Conservation (phyloP, 192 early-diverging fungal species). For the Coemansia sp. region DNA sequence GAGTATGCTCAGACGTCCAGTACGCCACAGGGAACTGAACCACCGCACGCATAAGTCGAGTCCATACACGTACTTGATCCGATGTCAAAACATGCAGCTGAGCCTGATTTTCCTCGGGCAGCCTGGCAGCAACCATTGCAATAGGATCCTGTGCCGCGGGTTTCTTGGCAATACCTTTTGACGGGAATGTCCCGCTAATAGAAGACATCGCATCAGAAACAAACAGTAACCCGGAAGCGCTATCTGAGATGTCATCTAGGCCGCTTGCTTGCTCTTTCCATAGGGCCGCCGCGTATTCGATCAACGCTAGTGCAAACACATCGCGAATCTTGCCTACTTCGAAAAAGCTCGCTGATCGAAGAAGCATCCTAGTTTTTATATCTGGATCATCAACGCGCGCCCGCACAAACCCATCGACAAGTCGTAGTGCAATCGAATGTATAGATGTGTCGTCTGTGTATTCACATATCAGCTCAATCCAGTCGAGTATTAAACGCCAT, state of each 20-base stretch:
- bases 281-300: conserved; percentile 4
- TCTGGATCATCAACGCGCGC: neutral
- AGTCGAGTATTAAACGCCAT: conserved; percentile 39
- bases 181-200: neutral
- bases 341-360: conserved; percentile 35
- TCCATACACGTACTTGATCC: conserved; percentile 17
- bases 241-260: neutral
- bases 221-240: neutral
- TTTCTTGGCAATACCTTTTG: neutral
- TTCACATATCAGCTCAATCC: conserved; percentile 47
- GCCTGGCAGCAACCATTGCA: neutral
- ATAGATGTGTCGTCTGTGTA: conserved; percentile 20
- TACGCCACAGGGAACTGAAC: conserved; percentile 33
- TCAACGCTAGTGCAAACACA: conserved; percentile 19
- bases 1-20: conserved; percentile 27
- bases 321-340: conserved; percentile 29
- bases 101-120: neutral
- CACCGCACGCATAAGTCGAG: conserved; percentile 22
- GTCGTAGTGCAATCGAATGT: conserved; percentile 18
- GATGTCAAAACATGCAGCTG: neutral
- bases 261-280: conserved; percentile 10
- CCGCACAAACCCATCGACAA: conserved; percentile 17
- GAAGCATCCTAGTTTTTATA: conserved; percentile 14
- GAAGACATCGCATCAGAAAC: neutral
- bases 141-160: neutral